Evolutionary conservation across 768 basidiomycete genomes (phyloP).

Genomic region (Nevesoporus exiguus): DNA sequence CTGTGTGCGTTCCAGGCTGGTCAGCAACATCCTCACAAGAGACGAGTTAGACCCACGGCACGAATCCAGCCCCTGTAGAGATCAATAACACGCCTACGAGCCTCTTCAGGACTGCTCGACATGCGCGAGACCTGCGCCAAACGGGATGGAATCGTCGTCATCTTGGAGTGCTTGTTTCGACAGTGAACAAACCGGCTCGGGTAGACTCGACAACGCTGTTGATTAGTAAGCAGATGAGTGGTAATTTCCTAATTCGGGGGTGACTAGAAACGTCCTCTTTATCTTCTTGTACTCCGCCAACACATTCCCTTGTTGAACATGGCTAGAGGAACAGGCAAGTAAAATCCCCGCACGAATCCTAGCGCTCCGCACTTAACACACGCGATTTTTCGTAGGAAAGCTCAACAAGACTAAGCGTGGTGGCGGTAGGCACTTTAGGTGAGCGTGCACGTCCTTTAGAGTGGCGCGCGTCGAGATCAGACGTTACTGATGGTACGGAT

Average conservation of each 20-base stretch:
- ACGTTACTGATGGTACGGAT: constrained; percentile 6
- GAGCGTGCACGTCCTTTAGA: constrained; percentile 1
- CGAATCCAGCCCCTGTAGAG: constrained; percentile 96
- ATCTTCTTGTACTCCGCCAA: not conserved
- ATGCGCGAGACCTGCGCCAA: constrained; percentile 67
- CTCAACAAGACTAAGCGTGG: constrained; percentile 88
- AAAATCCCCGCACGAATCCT: too few species aligned
- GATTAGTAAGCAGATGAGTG: constrained; percentile 17
- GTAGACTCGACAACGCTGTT: not conserved
- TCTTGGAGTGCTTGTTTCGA: constrained; percentile 17
- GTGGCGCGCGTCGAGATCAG: constrained; percentile 4
- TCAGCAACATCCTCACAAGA: not conserved
- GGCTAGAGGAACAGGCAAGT: constrained; percentile 33
- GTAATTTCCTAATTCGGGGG: constrained; percentile 10
- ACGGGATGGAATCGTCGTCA: constrained; percentile 88
- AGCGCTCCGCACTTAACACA: not conserved
- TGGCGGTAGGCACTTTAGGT: constrained; percentile 86
- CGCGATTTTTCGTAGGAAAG: constrained; percentile 47
- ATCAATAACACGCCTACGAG: constrained; percentile 63
- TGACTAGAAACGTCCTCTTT: not conserved
- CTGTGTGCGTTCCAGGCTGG: constrained; percentile 39
- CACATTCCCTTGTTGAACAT: constrained; percentile 14
- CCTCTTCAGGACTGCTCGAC: constrained; percentile 56
- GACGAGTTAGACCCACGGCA: constrained; percentile 53
- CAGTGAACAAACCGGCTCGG: not conserved